Evolutionary conservation across 2,329 filamentous ascomycete species (phyloP), one percentile per base, ranked within the genome.

Genomic region (Fusarium sp.): DNA sequence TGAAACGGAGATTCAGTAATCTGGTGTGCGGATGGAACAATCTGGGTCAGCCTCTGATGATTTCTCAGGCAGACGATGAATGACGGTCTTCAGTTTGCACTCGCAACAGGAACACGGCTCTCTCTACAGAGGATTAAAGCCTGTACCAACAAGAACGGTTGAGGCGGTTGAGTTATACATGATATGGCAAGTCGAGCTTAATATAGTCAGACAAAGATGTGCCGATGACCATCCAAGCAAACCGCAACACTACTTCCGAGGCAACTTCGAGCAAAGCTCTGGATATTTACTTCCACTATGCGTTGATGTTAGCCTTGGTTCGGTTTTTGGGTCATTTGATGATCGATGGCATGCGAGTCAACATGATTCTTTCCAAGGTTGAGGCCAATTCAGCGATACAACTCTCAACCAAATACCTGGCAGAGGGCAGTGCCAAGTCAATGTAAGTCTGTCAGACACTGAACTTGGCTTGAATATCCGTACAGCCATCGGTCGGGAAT

Each of bases 111-210:
- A 41, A 44, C 41, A 51, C 58, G 34, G 38, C 44, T 44, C 26
- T 42, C 22, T 48, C 22, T 38, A 39, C 24, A 30, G 26, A 34
- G 28, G 9, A 57, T 22, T 11, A 20, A 52, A 45, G 20, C 30
- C 38, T 51, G n/a, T 34, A 24, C 22, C 18, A 18, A 54, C 26
- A 38, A 44, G 47, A 44, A 47, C 34, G 47, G 61, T n/a, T 59
- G 66, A 28, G 66, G 66, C 52, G 44, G 39, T 50, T 60, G 54
- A 74, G 44, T 50, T 62, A 42, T n/a, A 38, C 26, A 20, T 48
- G 14, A 70, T 41, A 30, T 22, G 44, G 26, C 44, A 32, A 51
- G 32, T n/a, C 20, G 24, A 58, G 38, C 20, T 22, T n/a, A 26
- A 15, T 26, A 28, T 36, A 47, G 20, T 54, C 59, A 47, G 52